A percentile compares a stretch with the other conserved stretches of the same genome.
These are phyloP conservation scores for Pythium monospermum DNA, from an alignment of 352 stramenopile genomes.

Conservation along the genomic window DNA sequence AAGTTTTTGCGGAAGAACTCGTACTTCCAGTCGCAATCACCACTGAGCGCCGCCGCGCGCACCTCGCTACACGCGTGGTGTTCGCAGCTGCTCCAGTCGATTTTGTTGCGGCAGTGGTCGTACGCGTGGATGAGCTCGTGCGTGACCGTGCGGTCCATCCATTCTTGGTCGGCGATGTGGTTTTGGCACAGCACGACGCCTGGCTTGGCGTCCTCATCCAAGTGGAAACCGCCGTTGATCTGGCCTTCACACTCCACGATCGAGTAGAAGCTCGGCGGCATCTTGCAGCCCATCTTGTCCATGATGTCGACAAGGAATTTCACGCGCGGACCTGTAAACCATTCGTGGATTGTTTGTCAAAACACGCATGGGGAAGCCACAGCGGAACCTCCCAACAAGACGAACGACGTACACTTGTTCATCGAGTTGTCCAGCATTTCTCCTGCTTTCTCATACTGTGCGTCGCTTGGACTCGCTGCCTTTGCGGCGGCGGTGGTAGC, in stretches of 20 bases:
- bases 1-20: slow-evolving; percentile 91
- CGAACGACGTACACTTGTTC: slow-evolving; percentile 51
- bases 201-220: slow-evolving; percentile 70
- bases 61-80: slow-evolving; percentile 92
- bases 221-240: slow-evolving; percentile 83
- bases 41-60: slow-evolving; percentile 71
- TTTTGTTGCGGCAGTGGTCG: slow-evolving; percentile 90
- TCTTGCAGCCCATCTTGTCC: slow-evolving; percentile 83
- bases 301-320: slow-evolving; percentile 80
- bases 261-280: slow-evolving; percentile 69
- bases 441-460: slow-evolving; percentile 23
- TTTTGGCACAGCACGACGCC: slow-evolving; percentile 87
- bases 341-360: too few relatives aligned
- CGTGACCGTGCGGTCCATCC: slow-evolving; percentile 89
- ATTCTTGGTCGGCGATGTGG: slow-evolving; percentile 87
- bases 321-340: slow-evolving; percentile 63
- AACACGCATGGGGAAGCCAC: background rate
- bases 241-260: slow-evolving; percentile 78
- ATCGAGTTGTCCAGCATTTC: slow-evolving; percentile 66
- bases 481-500: slow-evolving; percentile 27
- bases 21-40: slow-evolving; percentile 90
- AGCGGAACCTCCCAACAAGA: background rate
- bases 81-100: slow-evolving; percentile 91
- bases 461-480: slow-evolving; percentile 10
- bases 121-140: slow-evolving; percentile 94